Evolutionary conservation across 345 rosid species (phyloP).

Genomic region (Gossypium arboreum): DNA sequence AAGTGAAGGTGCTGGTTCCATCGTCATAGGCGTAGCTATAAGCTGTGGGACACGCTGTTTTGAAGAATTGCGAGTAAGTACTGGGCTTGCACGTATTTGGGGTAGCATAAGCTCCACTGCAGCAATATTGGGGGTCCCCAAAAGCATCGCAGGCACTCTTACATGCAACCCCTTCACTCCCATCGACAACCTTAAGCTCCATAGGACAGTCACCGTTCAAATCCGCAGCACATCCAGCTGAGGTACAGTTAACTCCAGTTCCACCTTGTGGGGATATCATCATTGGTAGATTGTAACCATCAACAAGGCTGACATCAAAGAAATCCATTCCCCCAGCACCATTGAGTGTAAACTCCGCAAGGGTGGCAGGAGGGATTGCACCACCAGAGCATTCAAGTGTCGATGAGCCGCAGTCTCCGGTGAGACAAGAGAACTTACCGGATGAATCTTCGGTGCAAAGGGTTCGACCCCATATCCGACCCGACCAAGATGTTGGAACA

Average conservation of each 20-base stretch:
- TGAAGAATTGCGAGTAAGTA: conserved; percentile 49
- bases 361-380: conserved; percentile 53
- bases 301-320: conserved; percentile 69
- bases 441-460: conserved; percentile 48
- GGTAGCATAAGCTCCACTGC: conserved; percentile 50
- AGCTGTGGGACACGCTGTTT: conserved; percentile 38
- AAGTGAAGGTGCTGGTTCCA: conserved; percentile 38
- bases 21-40: conserved; percentile 48
- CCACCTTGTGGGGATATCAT: conserved; percentile 46
- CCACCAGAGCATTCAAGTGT: conserved; percentile 43
- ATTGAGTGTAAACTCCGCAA: conserved; percentile 56
- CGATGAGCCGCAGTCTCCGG: conserved; percentile 58
- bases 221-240: conserved; percentile 51
- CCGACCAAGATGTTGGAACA: conserved; percentile 57
- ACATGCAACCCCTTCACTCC: conserved; percentile 43
- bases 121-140: conserved; percentile 51
- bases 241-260: conserved; percentile 36
- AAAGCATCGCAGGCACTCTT: conserved; percentile 65
- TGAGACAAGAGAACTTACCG: conserved; percentile 54
- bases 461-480: conserved; percentile 71
- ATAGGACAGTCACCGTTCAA: conserved; percentile 50
- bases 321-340: conserved; percentile 49
- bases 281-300: conserved; percentile 70
- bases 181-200: conserved; percentile 39
- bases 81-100: conserved; percentile 56